These are phyloP conservation scores for Periconia sp. DNA, from an alignment of 2,329 filamentous ascomycete species.

Conservation along the genomic window DNA sequence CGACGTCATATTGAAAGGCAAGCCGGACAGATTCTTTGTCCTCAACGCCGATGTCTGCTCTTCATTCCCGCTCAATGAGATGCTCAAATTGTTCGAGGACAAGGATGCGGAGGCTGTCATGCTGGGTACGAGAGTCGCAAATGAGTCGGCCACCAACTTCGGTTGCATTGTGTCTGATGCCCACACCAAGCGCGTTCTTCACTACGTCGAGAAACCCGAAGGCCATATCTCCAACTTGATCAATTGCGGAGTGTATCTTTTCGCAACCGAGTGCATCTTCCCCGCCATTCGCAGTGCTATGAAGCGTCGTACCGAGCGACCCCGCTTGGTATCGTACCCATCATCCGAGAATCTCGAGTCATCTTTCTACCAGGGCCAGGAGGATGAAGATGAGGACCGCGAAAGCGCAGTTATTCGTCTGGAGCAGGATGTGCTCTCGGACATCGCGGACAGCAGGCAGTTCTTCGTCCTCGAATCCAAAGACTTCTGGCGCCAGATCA, in stretches of 20 bases:
- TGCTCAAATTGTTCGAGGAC: constrained; percentile 92
- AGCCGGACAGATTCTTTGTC: constrained; percentile 93
- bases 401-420: constrained; percentile 88
- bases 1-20: constrained; percentile 95
- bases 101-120: constrained; percentile 97
- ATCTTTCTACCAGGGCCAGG: constrained; percentile 60
- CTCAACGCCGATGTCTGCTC: constrained; percentile 99
- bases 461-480: constrained; percentile 99
- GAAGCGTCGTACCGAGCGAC: constrained; percentile 90
- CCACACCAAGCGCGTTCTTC: constrained; percentile 91
- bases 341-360: constrained; percentile 90
- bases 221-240: constrained; percentile 97
- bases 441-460: constrained; percentile 94
- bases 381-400: constrained; percentile 73
- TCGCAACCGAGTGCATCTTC: constrained; percentile 94
- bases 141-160: constrained; percentile 93
- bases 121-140: constrained; percentile 84
- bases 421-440: constrained; percentile 94
- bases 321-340: constrained; percentile 90
- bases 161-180: constrained; percentile 95
- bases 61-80: constrained; percentile 92
- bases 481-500: constrained; percentile 99
- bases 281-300: constrained; percentile 92
- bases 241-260: constrained; percentile 99
- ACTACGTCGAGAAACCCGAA: constrained; percentile 99